Evolutionary conservation across 306 rosid species (phyloP).

Genomic region (Cucurbita argyrosperma): DNA sequence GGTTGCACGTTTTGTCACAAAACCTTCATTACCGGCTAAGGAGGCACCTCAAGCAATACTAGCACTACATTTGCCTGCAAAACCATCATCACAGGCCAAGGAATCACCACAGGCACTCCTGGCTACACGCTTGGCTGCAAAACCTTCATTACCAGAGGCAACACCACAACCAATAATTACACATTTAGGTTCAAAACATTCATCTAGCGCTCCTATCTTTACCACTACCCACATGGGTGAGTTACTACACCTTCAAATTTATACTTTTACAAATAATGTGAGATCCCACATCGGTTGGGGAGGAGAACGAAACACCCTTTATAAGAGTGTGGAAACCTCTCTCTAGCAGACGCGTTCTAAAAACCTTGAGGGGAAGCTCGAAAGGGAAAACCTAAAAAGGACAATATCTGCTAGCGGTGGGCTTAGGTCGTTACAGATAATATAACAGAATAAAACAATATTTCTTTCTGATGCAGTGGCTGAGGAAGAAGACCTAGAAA

Average conservation of each 20-base stretch:
- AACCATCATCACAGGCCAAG: not conserved
- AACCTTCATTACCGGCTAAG: slow-evolving; percentile 21
- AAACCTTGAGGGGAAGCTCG: too few relatives aligned
- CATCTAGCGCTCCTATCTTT: slow-evolving; percentile 17
- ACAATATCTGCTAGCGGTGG: too few relatives aligned
- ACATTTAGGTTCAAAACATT: not conserved
- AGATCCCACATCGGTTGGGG: too few relatives aligned
- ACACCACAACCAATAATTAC: not conserved
- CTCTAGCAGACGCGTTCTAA: too few relatives aligned
- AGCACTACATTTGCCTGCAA: not conserved
- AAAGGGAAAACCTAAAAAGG: too few relatives aligned
- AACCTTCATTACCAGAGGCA: not conserved
- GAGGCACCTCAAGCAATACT: slow-evolving; percentile 15
- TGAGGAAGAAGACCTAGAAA: slow-evolving; percentile 47
- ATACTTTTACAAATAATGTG: not conserved
- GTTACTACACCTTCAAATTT: not conserved
- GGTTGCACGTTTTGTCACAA: not conserved
- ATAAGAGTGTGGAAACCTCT: too few relatives aligned
- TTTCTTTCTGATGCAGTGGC: slow-evolving; percentile 32
- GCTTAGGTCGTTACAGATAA: not conserved
- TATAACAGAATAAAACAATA: not conserved
- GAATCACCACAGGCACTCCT: not conserved
- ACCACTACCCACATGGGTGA: slow-evolving; percentile 42
- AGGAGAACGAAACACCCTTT: too few relatives aligned
- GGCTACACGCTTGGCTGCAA: not conserved